phyloP scores from a whole-genome alignment of 768 basidiomycete species.

The Agaricus sinodeliciosus region DNA sequence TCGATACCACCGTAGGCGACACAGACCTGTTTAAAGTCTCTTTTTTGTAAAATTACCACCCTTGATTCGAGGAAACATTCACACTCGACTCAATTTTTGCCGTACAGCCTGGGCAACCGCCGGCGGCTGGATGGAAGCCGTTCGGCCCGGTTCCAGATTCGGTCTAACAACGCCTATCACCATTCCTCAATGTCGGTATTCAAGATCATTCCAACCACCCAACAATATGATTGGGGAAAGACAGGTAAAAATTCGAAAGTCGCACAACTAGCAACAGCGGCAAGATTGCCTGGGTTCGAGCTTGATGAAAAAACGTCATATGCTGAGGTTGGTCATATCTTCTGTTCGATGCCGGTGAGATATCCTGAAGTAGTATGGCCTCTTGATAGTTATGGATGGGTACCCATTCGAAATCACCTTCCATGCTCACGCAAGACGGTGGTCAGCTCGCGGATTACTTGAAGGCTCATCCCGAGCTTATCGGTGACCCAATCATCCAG shows the following conservation, averaged over 20 bases:
- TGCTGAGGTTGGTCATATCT: slow-evolving; percentile 67
- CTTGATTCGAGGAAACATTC: too few relatives aligned
- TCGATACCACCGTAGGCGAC: too few relatives aligned
- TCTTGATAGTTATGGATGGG: slow-evolving; percentile 92
- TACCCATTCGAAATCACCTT: slow-evolving; percentile 73
- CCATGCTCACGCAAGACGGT: slow-evolving; percentile 28
- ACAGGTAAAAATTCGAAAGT: slow-evolving; percentile 74
- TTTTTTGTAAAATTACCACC: too few relatives aligned
- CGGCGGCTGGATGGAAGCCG: neutral
- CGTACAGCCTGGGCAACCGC: too few relatives aligned
- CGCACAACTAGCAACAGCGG: slow-evolving; percentile 75
- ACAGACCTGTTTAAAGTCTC: too few relatives aligned
- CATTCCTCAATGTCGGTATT: slow-evolving; percentile 41
- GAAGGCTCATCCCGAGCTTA: slow-evolving; percentile 55
- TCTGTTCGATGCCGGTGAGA: neutral
- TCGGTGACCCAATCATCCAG: slow-evolving; percentile 51
- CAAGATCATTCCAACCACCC: slow-evolving; percentile 76
- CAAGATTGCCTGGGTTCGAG: slow-evolving; percentile 54
- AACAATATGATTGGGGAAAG: slow-evolving; percentile 96
- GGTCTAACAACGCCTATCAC: neutral
- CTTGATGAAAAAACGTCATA: slow-evolving; percentile 75
- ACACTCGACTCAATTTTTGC: too few relatives aligned
- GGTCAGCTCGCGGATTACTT: slow-evolving; percentile 54
- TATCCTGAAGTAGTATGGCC: slow-evolving; percentile 8
- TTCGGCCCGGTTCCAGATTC: neutral